phyloP scores from a whole-genome alignment of 2,329 filamentous ascomycete species.

The Penicillium sp. region DNA sequence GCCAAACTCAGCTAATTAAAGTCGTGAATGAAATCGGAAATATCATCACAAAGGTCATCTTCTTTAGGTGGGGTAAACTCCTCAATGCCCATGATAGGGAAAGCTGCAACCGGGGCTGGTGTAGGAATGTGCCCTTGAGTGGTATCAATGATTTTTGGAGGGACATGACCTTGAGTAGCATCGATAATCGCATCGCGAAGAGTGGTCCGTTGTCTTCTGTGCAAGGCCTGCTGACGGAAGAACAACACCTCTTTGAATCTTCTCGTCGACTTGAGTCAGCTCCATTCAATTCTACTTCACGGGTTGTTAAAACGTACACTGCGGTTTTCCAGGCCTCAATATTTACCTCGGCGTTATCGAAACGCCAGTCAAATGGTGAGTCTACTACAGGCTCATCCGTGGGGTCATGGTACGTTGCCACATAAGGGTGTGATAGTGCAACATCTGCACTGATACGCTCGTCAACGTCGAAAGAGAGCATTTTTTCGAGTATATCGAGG shows the following conservation, averaged over 20 bases:
- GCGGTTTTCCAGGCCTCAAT: background rate
- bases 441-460: slow-evolving; percentile 84
- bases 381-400: slow-evolving; percentile 92
- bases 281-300: background rate
- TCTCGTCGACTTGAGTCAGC: background rate
- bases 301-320: background rate
- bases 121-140: background rate
- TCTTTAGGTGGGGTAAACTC: background rate
- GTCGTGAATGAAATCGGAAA: background rate
- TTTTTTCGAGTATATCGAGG: slow-evolving; percentile 86
- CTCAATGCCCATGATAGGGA: background rate
- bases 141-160: background rate
- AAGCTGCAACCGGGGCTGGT: background rate
- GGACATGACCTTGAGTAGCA: background rate
- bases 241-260: background rate
- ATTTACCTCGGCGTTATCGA: slow-evolving; percentile 67
- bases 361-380: slow-evolving; percentile 98
- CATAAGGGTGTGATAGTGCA: slow-evolving; percentile 85
- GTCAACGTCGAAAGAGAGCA: slow-evolving; percentile 96
- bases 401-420: slow-evolving; percentile 93
- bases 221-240: background rate
- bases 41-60: background rate
- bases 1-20: background rate
- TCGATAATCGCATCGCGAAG: background rate
- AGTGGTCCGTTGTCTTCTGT: background rate